Percentiles rank a stretch among this genome's conserved stretches.
These are phyloP conservation scores for Polygonum maritimum DNA, from an alignment of 148 eudicot species.

Conservation along the genomic window DNA sequence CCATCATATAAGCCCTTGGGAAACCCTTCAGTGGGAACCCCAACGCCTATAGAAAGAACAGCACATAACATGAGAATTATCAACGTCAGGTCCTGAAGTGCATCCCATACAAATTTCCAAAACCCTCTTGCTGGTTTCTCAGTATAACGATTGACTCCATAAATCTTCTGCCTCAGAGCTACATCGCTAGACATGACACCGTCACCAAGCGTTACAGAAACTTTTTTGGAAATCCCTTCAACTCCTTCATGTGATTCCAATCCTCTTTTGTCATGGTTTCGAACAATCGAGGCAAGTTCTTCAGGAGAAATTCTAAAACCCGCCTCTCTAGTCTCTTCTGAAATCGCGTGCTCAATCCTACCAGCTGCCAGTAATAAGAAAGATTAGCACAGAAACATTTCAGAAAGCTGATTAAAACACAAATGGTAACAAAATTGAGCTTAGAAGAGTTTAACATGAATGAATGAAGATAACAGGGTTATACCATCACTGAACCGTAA, in stretches of 20 bases:
- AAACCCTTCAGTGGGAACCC: slow-evolving; percentile 75
- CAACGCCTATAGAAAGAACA: slow-evolving; percentile 78
- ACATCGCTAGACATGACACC: slow-evolving; percentile 53
- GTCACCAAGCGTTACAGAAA: slow-evolving; percentile 39
- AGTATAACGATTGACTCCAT: slow-evolving; percentile 55
- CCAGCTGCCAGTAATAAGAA: slow-evolving; percentile 28
- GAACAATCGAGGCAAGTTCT: slow-evolving; percentile 63
- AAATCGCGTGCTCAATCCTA: slow-evolving; percentile 34
- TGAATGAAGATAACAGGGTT: background rate
- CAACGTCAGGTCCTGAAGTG: slow-evolving; percentile 78
- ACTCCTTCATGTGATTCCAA: slow-evolving; percentile 36
- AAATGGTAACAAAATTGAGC: background rate
- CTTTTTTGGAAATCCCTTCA: slow-evolving; percentile 52
- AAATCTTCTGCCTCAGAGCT: slow-evolving; percentile 46
- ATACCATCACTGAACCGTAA: slow-evolving; percentile 69
- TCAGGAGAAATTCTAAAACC: slow-evolving; percentile 66
- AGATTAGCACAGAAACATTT: too few species aligned
- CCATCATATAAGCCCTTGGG: slow-evolving; percentile 92
- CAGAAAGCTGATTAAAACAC: slow-evolving; percentile 1
- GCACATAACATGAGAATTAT: slow-evolving; percentile 88
- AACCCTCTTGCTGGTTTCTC: slow-evolving; percentile 85
- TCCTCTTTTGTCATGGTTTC: slow-evolving; percentile 44
- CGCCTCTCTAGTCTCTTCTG: slow-evolving; percentile 49
- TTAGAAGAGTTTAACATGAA: background rate
- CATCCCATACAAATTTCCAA: slow-evolving; percentile 88